These are phyloP conservation scores for Hyphopichia burtonii DNA, from an alignment of 1,139 yeast genomes.

Conservation along the genomic window DNA sequence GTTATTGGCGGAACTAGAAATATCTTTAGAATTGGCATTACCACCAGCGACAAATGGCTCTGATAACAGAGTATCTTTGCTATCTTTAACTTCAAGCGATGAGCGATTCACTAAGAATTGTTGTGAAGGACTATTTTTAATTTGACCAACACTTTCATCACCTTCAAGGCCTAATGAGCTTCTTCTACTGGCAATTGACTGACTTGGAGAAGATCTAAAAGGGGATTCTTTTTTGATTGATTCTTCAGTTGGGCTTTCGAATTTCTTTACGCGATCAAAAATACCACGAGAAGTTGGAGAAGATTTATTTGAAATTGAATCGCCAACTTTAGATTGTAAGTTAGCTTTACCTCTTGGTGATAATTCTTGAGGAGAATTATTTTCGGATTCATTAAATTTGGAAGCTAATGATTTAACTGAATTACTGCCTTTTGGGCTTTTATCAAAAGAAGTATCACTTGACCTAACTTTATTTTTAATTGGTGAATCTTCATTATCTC, in stretches of 20 bases:
- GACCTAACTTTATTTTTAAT: not conserved
- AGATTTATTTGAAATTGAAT: conserved; percentile 4
- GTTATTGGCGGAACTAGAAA: conserved; percentile 3
- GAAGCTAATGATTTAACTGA: conserved; percentile 8
- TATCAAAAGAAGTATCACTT: not conserved
- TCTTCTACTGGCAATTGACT: conserved; percentile 4
- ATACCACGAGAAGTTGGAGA: conserved; percentile 13
- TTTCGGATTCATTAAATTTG: conserved; percentile 3
- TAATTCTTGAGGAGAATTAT: conserved; percentile 1
- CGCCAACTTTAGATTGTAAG: not conserved
- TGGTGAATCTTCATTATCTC: not conserved
- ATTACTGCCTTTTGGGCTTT: not conserved
- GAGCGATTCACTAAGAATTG: conserved; percentile 17
- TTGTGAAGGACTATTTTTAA: not conserved
- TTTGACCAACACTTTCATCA: not conserved
- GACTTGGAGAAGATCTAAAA: not conserved
- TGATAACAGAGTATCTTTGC: conserved; percentile 9
- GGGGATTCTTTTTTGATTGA: conserved; percentile 1
- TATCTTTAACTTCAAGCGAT: conserved; percentile 15
- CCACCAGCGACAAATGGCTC: conserved; percentile 13
- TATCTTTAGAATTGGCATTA: not conserved
- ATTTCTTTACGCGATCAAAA: conserved; percentile 40
- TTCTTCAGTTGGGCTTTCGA: conserved; percentile 27
- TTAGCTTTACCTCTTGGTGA: not conserved
- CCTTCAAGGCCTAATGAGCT: conserved; percentile 2